Conservation (phyloP, 345 rosid species). For the Hibiscus tridactylites region DNA sequence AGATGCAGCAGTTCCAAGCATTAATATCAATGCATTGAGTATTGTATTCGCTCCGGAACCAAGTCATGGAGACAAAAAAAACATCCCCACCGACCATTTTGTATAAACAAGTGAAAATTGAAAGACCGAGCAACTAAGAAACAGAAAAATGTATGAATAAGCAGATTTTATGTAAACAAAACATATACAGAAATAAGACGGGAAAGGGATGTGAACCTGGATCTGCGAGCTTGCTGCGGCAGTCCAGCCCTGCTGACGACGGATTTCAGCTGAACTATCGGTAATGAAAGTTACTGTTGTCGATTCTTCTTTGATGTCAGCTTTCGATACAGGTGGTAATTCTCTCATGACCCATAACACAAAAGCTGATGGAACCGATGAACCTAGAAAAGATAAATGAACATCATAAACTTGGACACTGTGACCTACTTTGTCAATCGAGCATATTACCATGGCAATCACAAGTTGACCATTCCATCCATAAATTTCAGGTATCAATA, state of each 20-base stretch:
- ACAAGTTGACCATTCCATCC: neutral
- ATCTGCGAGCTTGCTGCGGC: slow-evolving; percentile 31
- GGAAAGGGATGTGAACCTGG: slow-evolving; percentile 28
- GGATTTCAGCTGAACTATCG: slow-evolving; percentile 19
- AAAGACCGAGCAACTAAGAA: no score
- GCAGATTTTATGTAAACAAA: neutral
- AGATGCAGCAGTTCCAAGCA: neutral
- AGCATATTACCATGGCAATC: neutral
- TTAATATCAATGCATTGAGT: neutral
- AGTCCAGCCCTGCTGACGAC: slow-evolving; percentile 33
- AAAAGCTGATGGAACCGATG: slow-evolving; percentile 55
- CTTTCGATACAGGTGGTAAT: slow-evolving; percentile 26
- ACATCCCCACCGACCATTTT: no score
- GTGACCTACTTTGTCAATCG: neutral
- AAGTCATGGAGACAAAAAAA: no score
- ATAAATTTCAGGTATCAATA: neutral
- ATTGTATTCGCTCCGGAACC: no score
- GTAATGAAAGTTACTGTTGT: slow-evolving; percentile 28
- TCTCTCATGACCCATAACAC: slow-evolving; percentile 59
- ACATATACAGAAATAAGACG: neutral
- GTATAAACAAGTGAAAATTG: no score
- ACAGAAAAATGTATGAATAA: neutral
- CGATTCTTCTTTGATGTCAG: slow-evolving; percentile 29
- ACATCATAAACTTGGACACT: neutral
- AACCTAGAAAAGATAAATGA: slow-evolving; percentile 28